phyloP scores from a whole-genome alignment of 2,329 filamentous ascomycete species.

The Onygena corvina region DNA sequence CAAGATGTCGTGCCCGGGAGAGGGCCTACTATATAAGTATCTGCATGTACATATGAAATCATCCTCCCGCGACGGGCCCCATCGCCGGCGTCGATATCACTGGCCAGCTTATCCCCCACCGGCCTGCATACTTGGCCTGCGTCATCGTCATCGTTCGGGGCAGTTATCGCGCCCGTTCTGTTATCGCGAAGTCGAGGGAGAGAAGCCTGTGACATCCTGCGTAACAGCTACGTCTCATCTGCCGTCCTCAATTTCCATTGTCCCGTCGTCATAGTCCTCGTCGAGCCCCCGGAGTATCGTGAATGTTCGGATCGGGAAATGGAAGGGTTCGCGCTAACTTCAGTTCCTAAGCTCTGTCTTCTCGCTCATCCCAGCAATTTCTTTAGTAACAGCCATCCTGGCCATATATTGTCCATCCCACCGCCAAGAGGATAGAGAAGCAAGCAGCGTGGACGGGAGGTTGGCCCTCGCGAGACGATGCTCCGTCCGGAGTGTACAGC shows the following conservation, averaged over 20 bases:
- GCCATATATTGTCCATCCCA: neutral
- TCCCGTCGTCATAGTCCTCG: too few relatives aligned
- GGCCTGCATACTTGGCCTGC: conserved; percentile 1
- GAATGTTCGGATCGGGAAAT: too few relatives aligned
- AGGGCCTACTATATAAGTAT: conserved; percentile 2
- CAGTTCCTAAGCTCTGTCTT: too few relatives aligned
- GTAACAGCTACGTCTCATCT: too few relatives aligned
- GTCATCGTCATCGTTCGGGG: neutral
- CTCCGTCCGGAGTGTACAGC: too few relatives aligned
- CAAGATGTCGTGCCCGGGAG: neutral
- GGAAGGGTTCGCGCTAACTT: too few relatives aligned
- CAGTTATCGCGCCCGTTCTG: too few relatives aligned
- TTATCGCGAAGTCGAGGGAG: too few relatives aligned
- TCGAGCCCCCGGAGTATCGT: too few relatives aligned
- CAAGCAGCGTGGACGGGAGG: conserved; percentile 3
- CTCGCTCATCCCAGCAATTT: neutral
- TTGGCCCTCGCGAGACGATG: neutral
- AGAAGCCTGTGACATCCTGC: too few relatives aligned
- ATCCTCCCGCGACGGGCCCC: conserved; percentile 4
- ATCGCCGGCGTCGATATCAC: neutral
- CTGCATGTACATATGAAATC: neutral
- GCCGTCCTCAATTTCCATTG: too few relatives aligned
- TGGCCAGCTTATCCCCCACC: neutral
- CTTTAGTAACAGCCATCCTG: neutral
- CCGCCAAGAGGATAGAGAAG: neutral